Evolutionary conservation across 2,329 filamentous ascomycete genomes (phyloP), one percentile per base, ranked within the genome.

Genomic region (Orbilia javanica): DNA sequence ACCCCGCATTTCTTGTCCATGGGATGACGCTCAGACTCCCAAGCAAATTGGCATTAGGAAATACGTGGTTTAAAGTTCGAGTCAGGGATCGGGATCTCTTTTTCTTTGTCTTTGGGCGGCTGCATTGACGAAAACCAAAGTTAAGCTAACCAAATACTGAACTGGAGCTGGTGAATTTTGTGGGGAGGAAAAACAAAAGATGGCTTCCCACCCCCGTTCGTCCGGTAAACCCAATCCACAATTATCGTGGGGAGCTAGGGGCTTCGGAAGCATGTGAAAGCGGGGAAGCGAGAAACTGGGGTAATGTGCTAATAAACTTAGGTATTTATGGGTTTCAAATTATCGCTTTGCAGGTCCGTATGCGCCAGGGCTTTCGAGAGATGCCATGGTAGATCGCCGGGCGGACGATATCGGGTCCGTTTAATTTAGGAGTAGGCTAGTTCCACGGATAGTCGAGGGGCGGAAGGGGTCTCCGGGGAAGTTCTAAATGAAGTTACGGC

Each of bases 241-340:
- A 57, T 44, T 44, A 44, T 44, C 42, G 42, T 44, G 31, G 15
- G 25, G 25, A n/a, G 25, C 50, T 29, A 31, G 11, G 20, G 22
- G 20, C 18, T 57, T 60, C 55, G 55, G 55, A 60, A 60, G 55
- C 55, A 60, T 60, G 55, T 60, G 55, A 60, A 60, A 60, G 55
- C 55, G 55, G 55, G 55, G 55, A 60, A 60, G 55, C 55, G 55
- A 60, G 20, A 39, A 60, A 7, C 55, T 42, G 55, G 55, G 55
- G 29, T 57, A 53, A 15, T 18, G 6, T 11, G 13, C 11, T 39
- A 4, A n/a, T 13, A 57, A 42, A 4, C 11, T 15, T 57, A 18
- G 29, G 46, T 15, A 50, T 22, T n/a, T 15, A 10, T 11, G 22
- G 22, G 31, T 42, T 39, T 42, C 34, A 15, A 6, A 60, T 60